Conservation (phyloP, 2,329 filamentous ascomycete genomes). For the Ophiosphaerella narmari region DNA sequence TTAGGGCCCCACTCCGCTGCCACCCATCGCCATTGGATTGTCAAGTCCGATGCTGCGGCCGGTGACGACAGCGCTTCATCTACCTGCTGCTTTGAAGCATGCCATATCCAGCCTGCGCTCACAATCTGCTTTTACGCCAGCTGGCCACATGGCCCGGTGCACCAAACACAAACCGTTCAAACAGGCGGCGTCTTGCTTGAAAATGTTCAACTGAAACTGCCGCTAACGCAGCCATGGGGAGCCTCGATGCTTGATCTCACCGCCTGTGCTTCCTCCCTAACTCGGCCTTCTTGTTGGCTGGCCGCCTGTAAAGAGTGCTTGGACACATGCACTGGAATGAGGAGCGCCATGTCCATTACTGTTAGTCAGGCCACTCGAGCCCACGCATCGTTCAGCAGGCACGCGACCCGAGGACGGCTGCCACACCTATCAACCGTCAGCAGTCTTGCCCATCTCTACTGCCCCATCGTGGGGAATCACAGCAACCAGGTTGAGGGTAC, state of each 20-base stretch:
- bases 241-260: slow-evolving; percentile 4
- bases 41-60: slow-evolving; percentile 2
- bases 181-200: slow-evolving; percentile 10
- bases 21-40: not conserved
- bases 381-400: too few relatives aligned
- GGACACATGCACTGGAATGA: too few relatives aligned
- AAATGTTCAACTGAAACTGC: slow-evolving; percentile 20
- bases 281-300: not conserved
- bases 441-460: not conserved
- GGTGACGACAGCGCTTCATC: slow-evolving; percentile 4
- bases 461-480: not conserved
- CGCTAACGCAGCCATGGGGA: slow-evolving; percentile 12
- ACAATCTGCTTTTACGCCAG: slow-evolving; percentile 3
- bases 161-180: slow-evolving; percentile 14
- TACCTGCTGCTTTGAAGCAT: not conserved
- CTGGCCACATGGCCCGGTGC: slow-evolving; percentile 10
- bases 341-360: too few relatives aligned
- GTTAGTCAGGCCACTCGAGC: too few relatives aligned
- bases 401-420: not conserved
- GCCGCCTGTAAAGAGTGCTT: too few relatives aligned
- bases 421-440: not conserved
- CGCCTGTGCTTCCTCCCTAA: not conserved
- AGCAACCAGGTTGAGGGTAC: slow-evolving; percentile 3
- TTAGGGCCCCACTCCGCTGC: not conserved
- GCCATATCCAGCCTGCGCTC: not conserved